These are phyloP conservation scores for Cyberlindnera lachancei DNA, from an alignment of 805 yeast species.

Conservation along the genomic window DNA sequence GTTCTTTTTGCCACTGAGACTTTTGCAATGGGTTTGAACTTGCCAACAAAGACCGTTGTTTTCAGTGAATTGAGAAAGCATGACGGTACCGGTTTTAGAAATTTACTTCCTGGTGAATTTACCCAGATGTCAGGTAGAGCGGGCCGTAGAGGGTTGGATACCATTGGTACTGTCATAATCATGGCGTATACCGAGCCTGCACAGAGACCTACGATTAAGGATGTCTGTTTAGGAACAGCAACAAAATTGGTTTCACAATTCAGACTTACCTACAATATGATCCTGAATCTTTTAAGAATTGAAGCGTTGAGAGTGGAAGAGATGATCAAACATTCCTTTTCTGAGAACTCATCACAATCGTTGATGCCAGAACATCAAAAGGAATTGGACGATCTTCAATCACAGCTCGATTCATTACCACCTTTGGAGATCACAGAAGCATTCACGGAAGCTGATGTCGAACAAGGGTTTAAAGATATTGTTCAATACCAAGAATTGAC, in stretches of 20 bases:
- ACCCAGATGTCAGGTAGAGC: constrained; percentile 99
- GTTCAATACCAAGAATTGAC: constrained; percentile 38
- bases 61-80: constrained; percentile 82
- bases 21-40: constrained; percentile 95
- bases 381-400: constrained; percentile 46
- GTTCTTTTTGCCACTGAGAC: constrained; percentile 96
- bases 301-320: constrained; percentile 97
- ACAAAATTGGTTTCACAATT: constrained; percentile 89
- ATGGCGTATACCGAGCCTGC: constrained; percentile 74
- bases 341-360: constrained; percentile 84
- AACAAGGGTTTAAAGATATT: constrained; percentile 36
- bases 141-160: constrained; percentile 93
- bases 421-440: constrained; percentile 26
- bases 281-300: constrained; percentile 79
- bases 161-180: constrained; percentile 88
- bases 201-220: constrained; percentile 53
- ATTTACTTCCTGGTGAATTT: constrained; percentile 89
- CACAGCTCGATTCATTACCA: constrained; percentile 33
- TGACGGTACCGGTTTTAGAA: constrained; percentile 79
- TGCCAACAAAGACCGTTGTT: constrained; percentile 95
- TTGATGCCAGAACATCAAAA: constrained; percentile 80
- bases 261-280: constrained; percentile 93
- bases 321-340: constrained; percentile 92
- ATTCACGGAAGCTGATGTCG: constrained; percentile 34
- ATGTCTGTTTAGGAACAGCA: constrained; percentile 81